These are phyloP conservation scores for Sanghuangporus sanghuang DNA, from an alignment of 1,284 basidiomycete species.

Conservation along the genomic window DNA sequence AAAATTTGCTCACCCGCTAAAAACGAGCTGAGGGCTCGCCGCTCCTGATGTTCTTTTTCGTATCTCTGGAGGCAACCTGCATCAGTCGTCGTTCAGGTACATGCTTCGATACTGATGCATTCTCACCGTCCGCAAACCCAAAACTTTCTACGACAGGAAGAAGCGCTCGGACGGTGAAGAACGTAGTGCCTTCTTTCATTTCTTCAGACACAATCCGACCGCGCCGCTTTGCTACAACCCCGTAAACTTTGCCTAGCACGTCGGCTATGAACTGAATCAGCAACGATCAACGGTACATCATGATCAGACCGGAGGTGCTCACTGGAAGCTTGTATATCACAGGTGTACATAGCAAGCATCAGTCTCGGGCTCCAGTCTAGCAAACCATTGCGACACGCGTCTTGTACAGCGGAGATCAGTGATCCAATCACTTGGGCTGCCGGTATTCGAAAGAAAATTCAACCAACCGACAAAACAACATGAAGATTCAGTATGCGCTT, in stretches of 20 bases:
- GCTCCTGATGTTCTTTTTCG: constrained; percentile 95
- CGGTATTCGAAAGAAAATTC: constrained; percentile 27
- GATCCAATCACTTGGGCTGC: constrained; percentile 80
- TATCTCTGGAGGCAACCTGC: constrained; percentile 59
- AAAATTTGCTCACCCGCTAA: constrained; percentile 68
- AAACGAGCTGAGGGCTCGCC: constrained; percentile 94
- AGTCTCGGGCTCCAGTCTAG: constrained; percentile 97
- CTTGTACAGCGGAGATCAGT: constrained; percentile 84
- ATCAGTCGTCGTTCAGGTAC: constrained; percentile 10
- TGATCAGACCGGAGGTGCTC: constrained; percentile 30
- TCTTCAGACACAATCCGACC: constrained; percentile 95
- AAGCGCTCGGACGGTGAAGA: constrained; percentile 88
- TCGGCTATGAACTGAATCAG: constrained; percentile 58
- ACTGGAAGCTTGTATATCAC: constrained; percentile 98
- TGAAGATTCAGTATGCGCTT: constrained; percentile 9
- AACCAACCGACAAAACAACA: constrained; percentile 23
- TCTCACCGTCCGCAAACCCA: constrained; percentile 90
- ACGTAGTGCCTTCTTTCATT: constrained; percentile 97
- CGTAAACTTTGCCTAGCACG: constrained; percentile 97
- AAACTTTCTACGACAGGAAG: constrained; percentile 98
- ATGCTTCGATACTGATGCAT: constrained; percentile 6
- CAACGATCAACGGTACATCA: background rate
- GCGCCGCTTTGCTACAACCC: constrained; percentile 85
- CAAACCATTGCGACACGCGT: constrained; percentile 84
- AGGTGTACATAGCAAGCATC: constrained; percentile 98